Evolutionary conservation across 306 rosid species (phyloP), one percentile per base, ranked within the genome.

Genomic region (Vigna hirtella): DNA sequence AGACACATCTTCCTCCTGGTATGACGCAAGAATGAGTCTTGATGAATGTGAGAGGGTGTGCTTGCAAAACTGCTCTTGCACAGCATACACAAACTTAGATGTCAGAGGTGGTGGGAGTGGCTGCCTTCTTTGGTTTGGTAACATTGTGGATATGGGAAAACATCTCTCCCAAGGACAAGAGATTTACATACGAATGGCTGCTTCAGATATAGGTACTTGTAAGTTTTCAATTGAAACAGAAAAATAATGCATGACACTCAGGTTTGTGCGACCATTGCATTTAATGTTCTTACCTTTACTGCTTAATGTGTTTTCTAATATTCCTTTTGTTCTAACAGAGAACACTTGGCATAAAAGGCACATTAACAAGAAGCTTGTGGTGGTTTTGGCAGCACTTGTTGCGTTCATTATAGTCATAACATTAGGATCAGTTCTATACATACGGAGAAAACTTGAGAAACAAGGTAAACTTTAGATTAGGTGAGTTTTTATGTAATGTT

Each of bases 91-190:
- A 56, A 68, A 15, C 58, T 28, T 57, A 52, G 72, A 63, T 34
- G 7, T 78, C 16, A 79, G 76, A 49, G 36, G 4, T 36, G 62
- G 74, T 12, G 77, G 77, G 1, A 68, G 72, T 67, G 89, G 89
- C 12, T 86, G 87, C 48, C 58, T 80, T 66, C 48, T 83, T 51
- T 83, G 89, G 87, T 80, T 74, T 11, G 74, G 24, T n/a, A 17
- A 76, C 47, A 47, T 86, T 65, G 18, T 72, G 58, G 86, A 82
- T 64, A 43, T 83, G 32, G 70, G 47, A 66, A 53, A 77, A 55
- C 47, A 22, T 10, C 15, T 2, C 6, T 49, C 61, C 16, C 66
- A 66, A 66, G 74, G 77, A 38, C 66, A 72, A 40, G 77, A 72
- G 4, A 22, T 72, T 72, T 56, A 72, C 53, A 72, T 72, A 36